phyloP scores from a whole-genome alignment of 208 protist species.

The Leishmania major region DNA sequence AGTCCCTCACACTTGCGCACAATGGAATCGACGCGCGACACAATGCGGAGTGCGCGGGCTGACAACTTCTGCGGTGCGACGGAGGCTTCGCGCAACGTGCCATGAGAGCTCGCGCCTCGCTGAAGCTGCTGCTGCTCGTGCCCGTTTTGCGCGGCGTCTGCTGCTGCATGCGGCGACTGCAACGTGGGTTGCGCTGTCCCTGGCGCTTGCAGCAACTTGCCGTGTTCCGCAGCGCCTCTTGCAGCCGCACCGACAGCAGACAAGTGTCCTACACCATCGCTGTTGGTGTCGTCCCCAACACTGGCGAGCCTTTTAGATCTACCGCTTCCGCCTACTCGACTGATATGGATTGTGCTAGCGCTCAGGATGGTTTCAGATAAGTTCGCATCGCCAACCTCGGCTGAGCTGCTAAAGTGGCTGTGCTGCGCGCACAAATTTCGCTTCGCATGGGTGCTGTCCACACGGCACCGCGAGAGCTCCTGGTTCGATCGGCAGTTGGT shows the following conservation, averaged over 20 bases:
- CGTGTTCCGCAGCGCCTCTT: background rate
- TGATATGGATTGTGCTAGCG: background rate
- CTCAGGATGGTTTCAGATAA: constrained; percentile 1
- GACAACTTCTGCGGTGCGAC: constrained; percentile 21
- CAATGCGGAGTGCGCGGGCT: constrained; percentile 33
- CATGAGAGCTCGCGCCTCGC: background rate
- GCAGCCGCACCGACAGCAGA: no score
- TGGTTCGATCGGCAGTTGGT: background rate
- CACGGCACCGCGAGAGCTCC: background rate
- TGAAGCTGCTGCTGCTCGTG: constrained; percentile 6
- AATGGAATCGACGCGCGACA: constrained; percentile 46
- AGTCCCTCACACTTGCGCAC: constrained; percentile 44
- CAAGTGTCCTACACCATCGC: background rate
- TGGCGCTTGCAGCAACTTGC: background rate
- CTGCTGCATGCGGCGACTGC: background rate
- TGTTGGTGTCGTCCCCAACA: background rate
- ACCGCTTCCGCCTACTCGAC: background rate
- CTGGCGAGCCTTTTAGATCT: background rate
- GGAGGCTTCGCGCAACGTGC: background rate
- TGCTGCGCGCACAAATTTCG: background rate
- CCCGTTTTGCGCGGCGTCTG: background rate
- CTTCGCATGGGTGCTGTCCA: background rate
- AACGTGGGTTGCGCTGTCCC: background rate
- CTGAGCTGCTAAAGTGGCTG: constrained; percentile 12
- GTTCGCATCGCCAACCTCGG: background rate